Conservation (phyloP, 768 basidiomycete genomes). For the Tylopilus sp. region DNA sequence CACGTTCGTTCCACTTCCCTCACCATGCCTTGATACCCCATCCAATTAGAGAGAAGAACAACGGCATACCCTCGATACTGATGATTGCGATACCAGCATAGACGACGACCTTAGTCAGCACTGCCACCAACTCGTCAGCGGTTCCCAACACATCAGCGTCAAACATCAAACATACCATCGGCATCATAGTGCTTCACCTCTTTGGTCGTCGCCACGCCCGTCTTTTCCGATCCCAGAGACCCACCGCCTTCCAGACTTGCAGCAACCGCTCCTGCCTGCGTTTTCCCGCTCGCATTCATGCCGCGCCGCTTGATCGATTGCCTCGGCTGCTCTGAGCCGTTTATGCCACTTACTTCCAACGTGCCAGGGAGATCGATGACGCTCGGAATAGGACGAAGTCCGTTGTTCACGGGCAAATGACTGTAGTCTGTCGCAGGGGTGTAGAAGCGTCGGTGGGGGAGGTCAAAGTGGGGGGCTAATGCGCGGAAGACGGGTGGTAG, state of each 20-base stretch:
- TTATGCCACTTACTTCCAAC: slow-evolving; percentile 38
- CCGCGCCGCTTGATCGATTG: slow-evolving; percentile 27
- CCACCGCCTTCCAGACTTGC: slow-evolving; percentile 24
- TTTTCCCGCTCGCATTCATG: slow-evolving; percentile 1
- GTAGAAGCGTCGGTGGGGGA: slow-evolving; percentile 87
- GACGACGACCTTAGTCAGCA: slow-evolving; percentile 86
- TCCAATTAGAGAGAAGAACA: slow-evolving; percentile 63
- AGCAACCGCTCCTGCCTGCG: not conserved
- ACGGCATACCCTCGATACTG: slow-evolving; percentile 57
- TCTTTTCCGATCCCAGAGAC: slow-evolving; percentile 32
- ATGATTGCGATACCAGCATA: slow-evolving; percentile 83
- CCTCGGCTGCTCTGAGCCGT: slow-evolving; percentile 35
- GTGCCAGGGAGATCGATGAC: slow-evolving; percentile 72
- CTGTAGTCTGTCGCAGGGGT: slow-evolving; percentile 88
- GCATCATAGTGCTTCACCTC: not conserved
- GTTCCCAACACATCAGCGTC: not conserved
- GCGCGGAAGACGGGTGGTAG: slow-evolving; percentile 85
- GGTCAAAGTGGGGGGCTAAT: slow-evolving; percentile 58
- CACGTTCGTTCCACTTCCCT: not conserved
- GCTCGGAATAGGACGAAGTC: slow-evolving; percentile 74
- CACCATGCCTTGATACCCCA: slow-evolving; percentile 56
- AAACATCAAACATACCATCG: slow-evolving; percentile 17
- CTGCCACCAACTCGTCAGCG: slow-evolving; percentile 35
- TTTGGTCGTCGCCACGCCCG: not conserved
- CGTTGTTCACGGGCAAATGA: slow-evolving; percentile 55